Evolutionary conservation across 2,329 filamentous ascomycete genomes (phyloP), one percentile per base, ranked within the genome.

Genomic region (Leptographium galeiforme): DNA sequence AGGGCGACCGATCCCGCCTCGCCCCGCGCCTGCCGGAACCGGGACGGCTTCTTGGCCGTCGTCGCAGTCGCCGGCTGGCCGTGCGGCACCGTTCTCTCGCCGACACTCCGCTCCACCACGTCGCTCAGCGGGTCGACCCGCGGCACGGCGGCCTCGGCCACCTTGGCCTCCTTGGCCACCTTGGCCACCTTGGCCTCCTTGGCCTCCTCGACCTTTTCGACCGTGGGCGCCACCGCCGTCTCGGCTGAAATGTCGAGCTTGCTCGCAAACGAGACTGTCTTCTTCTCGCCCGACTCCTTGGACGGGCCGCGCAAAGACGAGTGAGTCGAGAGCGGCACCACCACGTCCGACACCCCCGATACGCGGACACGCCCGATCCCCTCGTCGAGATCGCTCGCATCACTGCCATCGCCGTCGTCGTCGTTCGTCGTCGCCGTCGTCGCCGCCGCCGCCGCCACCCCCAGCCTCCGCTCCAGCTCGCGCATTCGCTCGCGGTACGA

Each of bases 401-500:
- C 46, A 16, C 36, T 33, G 19, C 34, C 44, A 14, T 38, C 34
- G n/a, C n/a, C 8, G n/a, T 53, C 36, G 11, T 18, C 18, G 36
- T 25, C 8, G 6, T 13, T 6, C 46, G 13, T 36, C 14, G 16
- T 34, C 14, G 10, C 8, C 47, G 69, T 5, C 25, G 25, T 5
- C 25, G 25, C 25, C 5, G 25, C 25, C 25, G 68, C 4, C 73
- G 73, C 57, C 8, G 71, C 77, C 58, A 83, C 77, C n/a, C 74
- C 76, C 0, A 96, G 75, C 57, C 82, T 84, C 63, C 84, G 75
- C 67, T 96, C 87, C 6, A 98, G 72, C 59, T 90, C 87, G 46
- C 85, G 76, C 93, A 98, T 97, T 60, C 87, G 78, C 60, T 79
- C 75, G 36, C 82, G 80, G 62, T 95, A 94, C 14, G 87, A 83